Evolutionary conservation across 306 rosid species (phyloP).

Genomic region (Luffa aegyptiaca): DNA sequence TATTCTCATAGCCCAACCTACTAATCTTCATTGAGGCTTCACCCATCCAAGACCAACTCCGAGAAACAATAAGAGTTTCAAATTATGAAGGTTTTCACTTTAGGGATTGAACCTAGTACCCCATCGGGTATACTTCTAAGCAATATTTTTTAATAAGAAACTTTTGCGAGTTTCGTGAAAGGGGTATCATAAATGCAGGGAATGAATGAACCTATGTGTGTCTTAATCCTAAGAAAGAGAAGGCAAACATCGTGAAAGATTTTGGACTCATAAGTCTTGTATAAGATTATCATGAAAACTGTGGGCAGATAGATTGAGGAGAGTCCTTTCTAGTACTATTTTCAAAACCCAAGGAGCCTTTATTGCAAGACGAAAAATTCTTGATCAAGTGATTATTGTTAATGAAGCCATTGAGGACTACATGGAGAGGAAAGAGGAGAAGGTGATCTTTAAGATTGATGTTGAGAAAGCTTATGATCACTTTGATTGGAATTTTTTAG

Average conservation of each 20-base stretch:
- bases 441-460: background rate
- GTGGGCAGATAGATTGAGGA: too few relatives aligned
- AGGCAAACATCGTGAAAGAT: too few relatives aligned
- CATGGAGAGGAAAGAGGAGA: background rate
- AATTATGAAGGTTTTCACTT: background rate
- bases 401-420: background rate
- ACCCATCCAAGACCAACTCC: background rate
- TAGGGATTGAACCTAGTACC: background rate
- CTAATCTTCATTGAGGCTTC: background rate
- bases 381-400: background rate
- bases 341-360: background rate
- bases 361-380: background rate
- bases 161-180: too few relatives aligned
- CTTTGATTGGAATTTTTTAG: background rate
- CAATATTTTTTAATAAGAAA: too few relatives aligned
- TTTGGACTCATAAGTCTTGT: too few relatives aligned
- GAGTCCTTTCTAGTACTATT: background rate
- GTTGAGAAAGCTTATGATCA: background rate
- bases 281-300: background rate
- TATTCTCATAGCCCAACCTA: background rate
- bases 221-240: too few relatives aligned
- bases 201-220: too few relatives aligned
- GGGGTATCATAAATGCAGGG: too few relatives aligned
- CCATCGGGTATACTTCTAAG: too few relatives aligned
- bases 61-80: too few relatives aligned